phyloP scores from a whole-genome alignment of 2,329 filamentous ascomycete genomes.

The Bipolaris sorokiniana region DNA sequence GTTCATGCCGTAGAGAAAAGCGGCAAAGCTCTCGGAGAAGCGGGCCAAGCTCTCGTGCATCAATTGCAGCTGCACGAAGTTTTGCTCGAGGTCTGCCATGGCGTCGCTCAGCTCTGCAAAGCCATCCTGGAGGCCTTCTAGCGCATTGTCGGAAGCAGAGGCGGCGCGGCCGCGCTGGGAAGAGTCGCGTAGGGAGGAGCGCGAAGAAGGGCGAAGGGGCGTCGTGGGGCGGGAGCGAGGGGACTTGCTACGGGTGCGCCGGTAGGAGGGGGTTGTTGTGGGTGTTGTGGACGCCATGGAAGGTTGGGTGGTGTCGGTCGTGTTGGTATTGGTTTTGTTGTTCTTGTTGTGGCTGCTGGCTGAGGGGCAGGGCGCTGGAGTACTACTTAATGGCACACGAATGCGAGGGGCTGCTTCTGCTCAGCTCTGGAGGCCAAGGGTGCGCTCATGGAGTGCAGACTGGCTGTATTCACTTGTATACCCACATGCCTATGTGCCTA shows the following conservation, averaged over 20 bases:
- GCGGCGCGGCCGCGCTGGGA: slow-evolving; percentile 48
- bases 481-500: no score
- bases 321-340: background rate
- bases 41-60: slow-evolving; percentile 94
- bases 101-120: slow-evolving; percentile 94
- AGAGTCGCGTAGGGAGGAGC: slow-evolving; percentile 77
- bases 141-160: slow-evolving; percentile 66
- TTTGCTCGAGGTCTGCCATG: slow-evolving; percentile 94
- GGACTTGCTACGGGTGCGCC: slow-evolving; percentile 64
- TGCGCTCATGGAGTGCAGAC: background rate
- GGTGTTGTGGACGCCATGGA: slow-evolving; percentile 35
- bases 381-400: background rate
- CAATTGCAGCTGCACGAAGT: slow-evolving; percentile 95
- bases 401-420: background rate
- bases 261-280: slow-evolving; percentile 31
- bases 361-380: background rate
- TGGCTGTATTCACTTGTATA: background rate
- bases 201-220: slow-evolving; percentile 86
- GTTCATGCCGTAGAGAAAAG: slow-evolving; percentile 93
- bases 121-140: slow-evolving; percentile 83
- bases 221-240: slow-evolving; percentile 80
- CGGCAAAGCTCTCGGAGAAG: slow-evolving; percentile 95
- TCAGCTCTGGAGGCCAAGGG: background rate
- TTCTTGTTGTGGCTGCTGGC: no score
- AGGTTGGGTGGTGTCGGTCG: background rate